Evolutionary conservation across 495 filamentous ascomycete genomes (phyloP).

Genomic region (Penicillium malachiteum): DNA sequence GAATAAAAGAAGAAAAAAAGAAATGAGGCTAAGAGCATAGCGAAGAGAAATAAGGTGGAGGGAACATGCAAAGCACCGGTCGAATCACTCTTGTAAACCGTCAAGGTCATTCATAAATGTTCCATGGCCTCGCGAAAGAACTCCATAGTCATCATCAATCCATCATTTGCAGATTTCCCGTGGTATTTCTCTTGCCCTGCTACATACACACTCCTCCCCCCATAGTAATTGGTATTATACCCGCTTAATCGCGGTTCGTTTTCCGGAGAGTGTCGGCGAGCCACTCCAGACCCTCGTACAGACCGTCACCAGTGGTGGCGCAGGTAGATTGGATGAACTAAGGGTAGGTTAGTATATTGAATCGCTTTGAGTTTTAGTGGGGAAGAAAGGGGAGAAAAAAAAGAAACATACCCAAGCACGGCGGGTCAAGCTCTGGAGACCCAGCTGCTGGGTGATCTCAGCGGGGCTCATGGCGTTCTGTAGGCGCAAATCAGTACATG

Average conservation of each 20-base stretch:
- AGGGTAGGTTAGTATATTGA: neutral
- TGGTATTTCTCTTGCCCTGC: slow-evolving; percentile 42
- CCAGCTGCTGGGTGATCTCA: slow-evolving; percentile 99
- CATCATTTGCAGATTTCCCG: slow-evolving; percentile 42
- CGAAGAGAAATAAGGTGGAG: slow-evolving; percentile 41
- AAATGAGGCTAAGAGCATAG: slow-evolving; percentile 49
- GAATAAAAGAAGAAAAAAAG: slow-evolving; percentile 37
- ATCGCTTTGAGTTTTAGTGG: neutral
- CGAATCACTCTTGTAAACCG: slow-evolving; percentile 24
- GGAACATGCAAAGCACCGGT: slow-evolving; percentile 40
- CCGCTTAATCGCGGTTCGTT: slow-evolving; percentile 75
- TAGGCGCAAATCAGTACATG: slow-evolving; percentile 2
- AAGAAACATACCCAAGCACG: slow-evolving; percentile 86
- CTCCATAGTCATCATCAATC: slow-evolving; percentile 42
- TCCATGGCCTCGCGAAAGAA: slow-evolving; percentile 30
- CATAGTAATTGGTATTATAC: slow-evolving; percentile 28
- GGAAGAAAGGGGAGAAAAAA: slow-evolving; percentile 16
- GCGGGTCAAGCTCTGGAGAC: slow-evolving; percentile 95
- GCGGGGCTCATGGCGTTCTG: slow-evolving; percentile 99
- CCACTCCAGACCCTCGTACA: slow-evolving; percentile 99
- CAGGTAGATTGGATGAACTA: slow-evolving; percentile 99
- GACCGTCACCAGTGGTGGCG: slow-evolving; percentile 98
- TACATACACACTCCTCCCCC: slow-evolving; percentile 19
- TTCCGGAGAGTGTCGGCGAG: slow-evolving; percentile 93
- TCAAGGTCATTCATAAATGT: slow-evolving; percentile 6